A percentile compares a stretch with the other conserved stretches of the same genome.
These are phyloP conservation scores for Penicillium arizonense DNA, from an alignment of 495 filamentous ascomycete species.

Conservation along the genomic window DNA sequence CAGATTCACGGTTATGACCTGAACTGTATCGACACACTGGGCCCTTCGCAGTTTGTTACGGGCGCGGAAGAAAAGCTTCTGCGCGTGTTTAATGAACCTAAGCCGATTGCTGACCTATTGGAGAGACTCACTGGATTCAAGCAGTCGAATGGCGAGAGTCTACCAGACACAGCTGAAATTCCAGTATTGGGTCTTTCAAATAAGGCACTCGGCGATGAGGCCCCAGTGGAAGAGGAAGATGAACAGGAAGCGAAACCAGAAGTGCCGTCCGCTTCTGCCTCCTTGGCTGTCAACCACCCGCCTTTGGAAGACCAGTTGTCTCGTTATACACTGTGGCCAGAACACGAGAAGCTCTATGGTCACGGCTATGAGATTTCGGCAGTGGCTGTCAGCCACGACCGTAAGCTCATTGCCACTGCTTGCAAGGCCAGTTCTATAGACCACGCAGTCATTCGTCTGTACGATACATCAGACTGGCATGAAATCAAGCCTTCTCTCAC, in stretches of 20 bases:
- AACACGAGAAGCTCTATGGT: conserved; percentile 94
- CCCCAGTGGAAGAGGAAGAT: conserved; percentile 47
- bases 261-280: conserved; percentile 18
- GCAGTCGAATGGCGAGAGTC: conserved; percentile 37
- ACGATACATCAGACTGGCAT: conserved; percentile 81
- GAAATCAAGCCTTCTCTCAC: conserved; percentile 79
- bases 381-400: conserved; percentile 75
- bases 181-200: conserved; percentile 96
- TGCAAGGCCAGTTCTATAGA: conserved; percentile 90
- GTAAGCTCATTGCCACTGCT: conserved; percentile 79
- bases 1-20: conserved; percentile 99
- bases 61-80: conserved; percentile 98
- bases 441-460: conserved; percentile 91
- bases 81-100: conserved; percentile 90
- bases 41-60: conserved; percentile 73
- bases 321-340: conserved; percentile 91
- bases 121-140: conserved; percentile 62
- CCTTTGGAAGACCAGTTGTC: conserved; percentile 87
- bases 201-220: conserved; percentile 70
- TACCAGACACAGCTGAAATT: conserved; percentile 87
- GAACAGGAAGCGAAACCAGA: conserved; percentile 23
- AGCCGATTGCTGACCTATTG: conserved; percentile 74
- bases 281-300: conserved; percentile 58
- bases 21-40: conserved; percentile 83
- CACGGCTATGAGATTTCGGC: conserved; percentile 98